Base-by-base conservation (phyloP, 225 moss, liverwort and hornwort genomes). In the Ulota crispa region DNA sequence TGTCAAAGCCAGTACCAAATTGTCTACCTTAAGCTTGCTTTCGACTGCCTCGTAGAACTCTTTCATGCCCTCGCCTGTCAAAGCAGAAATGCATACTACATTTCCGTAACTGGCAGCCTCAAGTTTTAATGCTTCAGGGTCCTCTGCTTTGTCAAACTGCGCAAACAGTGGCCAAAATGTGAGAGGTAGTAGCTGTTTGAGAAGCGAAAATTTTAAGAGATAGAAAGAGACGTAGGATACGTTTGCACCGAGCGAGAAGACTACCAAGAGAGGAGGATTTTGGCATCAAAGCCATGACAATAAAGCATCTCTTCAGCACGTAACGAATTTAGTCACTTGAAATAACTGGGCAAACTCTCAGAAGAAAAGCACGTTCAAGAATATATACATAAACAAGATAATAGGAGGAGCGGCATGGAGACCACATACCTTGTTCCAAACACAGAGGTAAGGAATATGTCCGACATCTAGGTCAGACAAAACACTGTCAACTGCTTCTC, bases 371-470 rank as follows among this genome's bases (percentile, higher is more conserved):
- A 50, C 19, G 24, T 67, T 71, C 27, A 43, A 61, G 30, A 23
- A 70, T 57, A 69, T 5, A 64, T 56, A 39, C 42, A 31, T 45
- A 30, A 45, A 52, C 7, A 30, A 72, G 41, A 57, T 24, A 75
- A 32, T 50, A 24, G 32, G 70, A 74, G 75, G 37, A 65, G 39
- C 45, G 8, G 52, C 60, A 15, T 39, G 31, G 68, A 73, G 76
- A 45, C 27, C 42, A 81, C 63, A 47, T 85, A 98, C 98, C 92
- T 99, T 99, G 87, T 99, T 99, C 98, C 98, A 99, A 70, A 99
- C 88, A 81, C 92, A 96, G 24, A 99, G 81, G 31, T 90, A 77
- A 73, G 98, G 96, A 37, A 96, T 94, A 85, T 96, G 89, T 68
- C 81, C 87, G 11, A 99, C 98, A 61, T 93, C 91, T 45, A 99